Base-by-base conservation (phyloP, 768 basidiomycete genomes). In the Lactarius quietus region DNA sequence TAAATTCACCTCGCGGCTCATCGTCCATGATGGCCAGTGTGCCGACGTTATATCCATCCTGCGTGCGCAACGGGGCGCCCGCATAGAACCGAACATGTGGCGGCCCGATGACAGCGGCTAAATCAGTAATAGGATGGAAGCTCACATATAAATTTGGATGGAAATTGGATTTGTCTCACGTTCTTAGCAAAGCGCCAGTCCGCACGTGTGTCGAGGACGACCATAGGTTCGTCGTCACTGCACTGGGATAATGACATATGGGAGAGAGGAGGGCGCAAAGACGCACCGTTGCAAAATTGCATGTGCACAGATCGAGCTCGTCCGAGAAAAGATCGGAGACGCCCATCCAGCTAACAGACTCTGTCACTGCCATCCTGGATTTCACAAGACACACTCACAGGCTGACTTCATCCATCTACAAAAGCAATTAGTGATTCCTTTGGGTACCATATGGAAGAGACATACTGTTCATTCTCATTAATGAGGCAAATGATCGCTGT, bases 141-240 rank as follows among this genome's bases (percentile, higher is more conserved):
- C 14, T 55, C 48, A 51, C 12, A 48, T 45, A n/a, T 23, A 12
- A 53, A 26, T 53, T n/a, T 26, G 26, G 17, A 57, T 48, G 63
- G 12, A 65, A 62, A 39, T 36, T 39, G 56, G 14, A 62, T 10
- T 20, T 26, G 9, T 75, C 86, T 71, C 67, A 94, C 94, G 74
- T 92, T 94, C 68, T 85, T 84, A 9, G 83, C 80, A 73, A 98
- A 97, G 31, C 95, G 82, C 95, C 95, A 98, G 75, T 97, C 95
- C 35, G 82, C 75, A 26, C 75, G 78, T 0, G 92, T 82, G 74
- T 98, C 93, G 26, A 94, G 78, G 6, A 98, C 76, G 14, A 98
- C 86, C 76, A 90, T 87, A 0, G 95, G 94, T 72, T 98, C 95
- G 66, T 91, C 92, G 63, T 87, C 86, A 57, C 90, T 92, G 64